Percentiles rank a stretch among this genome's conserved stretches.
Conservation (phyloP, 805 yeast genomes). For the Priceomyces medius region DNA sequence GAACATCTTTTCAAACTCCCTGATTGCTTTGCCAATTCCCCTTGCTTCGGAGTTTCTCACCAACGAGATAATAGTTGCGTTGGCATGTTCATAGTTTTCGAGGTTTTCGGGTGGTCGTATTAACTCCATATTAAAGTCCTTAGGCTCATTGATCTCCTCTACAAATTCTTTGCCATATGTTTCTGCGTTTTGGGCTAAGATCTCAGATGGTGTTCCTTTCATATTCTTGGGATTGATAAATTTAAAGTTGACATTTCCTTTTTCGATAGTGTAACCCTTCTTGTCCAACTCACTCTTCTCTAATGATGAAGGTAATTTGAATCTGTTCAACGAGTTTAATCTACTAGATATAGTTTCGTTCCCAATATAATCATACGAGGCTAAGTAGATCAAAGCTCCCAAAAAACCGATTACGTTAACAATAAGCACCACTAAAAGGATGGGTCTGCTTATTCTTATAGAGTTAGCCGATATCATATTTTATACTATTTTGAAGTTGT, state of each 20-base stretch:
- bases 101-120: constrained; percentile 29
- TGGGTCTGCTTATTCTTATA: constrained; percentile 11
- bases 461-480: constrained; percentile 21
- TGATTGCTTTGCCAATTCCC: constrained; percentile 52
- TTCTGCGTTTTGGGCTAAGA: constrained; percentile 38
- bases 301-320: not conserved
- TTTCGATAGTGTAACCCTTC: constrained; percentile 19
- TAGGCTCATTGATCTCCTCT: constrained; percentile 48
- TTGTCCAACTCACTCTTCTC: constrained; percentile 4
- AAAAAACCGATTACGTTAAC: constrained; percentile 13
- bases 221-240: constrained; percentile 28
- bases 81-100: constrained; percentile 45
- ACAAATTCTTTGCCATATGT: constrained; percentile 36
- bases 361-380: constrained; percentile 2
- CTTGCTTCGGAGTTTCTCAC: constrained; percentile 66
- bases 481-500: too few relatives aligned
- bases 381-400: constrained; percentile 9
- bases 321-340: not conserved
- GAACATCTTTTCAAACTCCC: constrained; percentile 61
- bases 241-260: constrained; percentile 32
- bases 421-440: constrained; percentile 9
- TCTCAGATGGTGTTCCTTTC: constrained; percentile 27
- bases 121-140: constrained; percentile 29
- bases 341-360: constrained; percentile 6
- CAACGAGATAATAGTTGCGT: constrained; percentile 71